Percentiles rank a stretch among this genome's conserved stretches.
phyloP scores from a whole-genome alignment of 2,329 filamentous ascomycete genomes.

The Lasiodiplodia sp. region DNA sequence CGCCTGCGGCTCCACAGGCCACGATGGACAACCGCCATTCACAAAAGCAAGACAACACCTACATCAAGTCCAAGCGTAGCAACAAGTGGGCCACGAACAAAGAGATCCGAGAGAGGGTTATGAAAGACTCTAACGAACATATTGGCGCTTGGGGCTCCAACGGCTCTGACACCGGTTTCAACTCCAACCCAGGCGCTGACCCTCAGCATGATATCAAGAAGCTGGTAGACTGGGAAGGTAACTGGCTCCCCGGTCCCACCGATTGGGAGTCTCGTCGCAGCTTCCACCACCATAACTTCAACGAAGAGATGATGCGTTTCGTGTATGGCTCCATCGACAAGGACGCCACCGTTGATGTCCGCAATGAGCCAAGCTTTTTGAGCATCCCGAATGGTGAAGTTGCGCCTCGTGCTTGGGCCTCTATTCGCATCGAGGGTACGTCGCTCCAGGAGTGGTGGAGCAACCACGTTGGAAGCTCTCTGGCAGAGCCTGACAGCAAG shows the following conservation, averaged over 20 bases:
- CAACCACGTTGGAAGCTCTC: conserved; percentile 7
- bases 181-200: conserved; percentile 15
- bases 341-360: conserved; percentile 13
- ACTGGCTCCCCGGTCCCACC: conserved; percentile 54
- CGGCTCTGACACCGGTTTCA: background rate
- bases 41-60: background rate
- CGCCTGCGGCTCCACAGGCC: background rate
- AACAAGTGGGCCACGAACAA: conserved; percentile 25
- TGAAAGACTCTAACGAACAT: background rate
- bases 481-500: conserved; percentile 35
- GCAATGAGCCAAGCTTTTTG: background rate
- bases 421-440: conserved; percentile 11
- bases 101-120: conserved; percentile 19
- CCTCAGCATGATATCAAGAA: conserved; percentile 42
- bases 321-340: conserved; percentile 33
- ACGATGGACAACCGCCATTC: background rate
- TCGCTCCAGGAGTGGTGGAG: conserved; percentile 31
- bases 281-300: conserved; percentile 42
- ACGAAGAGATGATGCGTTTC: conserved; percentile 44
- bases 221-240: conserved; percentile 54
- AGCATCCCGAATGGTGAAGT: conserved; percentile 8
- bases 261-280: conserved; percentile 54
- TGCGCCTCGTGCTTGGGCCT: conserved; percentile 16
- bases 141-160: conserved; percentile 3
- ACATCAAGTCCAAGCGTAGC: background rate